Percentiles rank a stretch among this genome's conserved stretches.
These are phyloP conservation scores for Pseudoperonospora humuli DNA, from an alignment of 352 stramenopile genomes.

Conservation along the genomic window DNA sequence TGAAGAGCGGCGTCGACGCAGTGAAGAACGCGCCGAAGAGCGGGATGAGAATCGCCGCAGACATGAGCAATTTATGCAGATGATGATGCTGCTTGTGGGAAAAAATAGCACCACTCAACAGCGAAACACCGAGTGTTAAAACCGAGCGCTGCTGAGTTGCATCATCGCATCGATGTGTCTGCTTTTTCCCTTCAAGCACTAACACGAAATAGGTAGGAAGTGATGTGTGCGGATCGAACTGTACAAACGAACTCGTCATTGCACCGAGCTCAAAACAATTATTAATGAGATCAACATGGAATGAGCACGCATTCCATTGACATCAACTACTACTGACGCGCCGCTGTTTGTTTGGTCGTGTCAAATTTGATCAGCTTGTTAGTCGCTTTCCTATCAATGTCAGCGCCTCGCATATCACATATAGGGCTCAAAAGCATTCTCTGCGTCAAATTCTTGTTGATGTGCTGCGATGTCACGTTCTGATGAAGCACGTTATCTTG, in stretches of 20 bases:
- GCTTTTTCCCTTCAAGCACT: constrained; percentile 32
- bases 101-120: constrained; percentile 15
- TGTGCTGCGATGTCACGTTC: too few species aligned
- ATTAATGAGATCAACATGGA: constrained; percentile 26
- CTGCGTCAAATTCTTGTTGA: too few species aligned
- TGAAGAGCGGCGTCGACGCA: constrained; percentile 21
- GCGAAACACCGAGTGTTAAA: constrained; percentile 12
- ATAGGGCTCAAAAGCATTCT: too few species aligned
- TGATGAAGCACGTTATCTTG: too few species aligned
- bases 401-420: too few species aligned
- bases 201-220: constrained; percentile 17
- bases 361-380: too few species aligned
- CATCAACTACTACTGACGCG: neutral
- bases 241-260: constrained; percentile 20
- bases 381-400: too few species aligned
- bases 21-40: constrained; percentile 26
- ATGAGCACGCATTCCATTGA: constrained; percentile 1
- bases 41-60: constrained; percentile 26
- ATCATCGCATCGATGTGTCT: constrained; percentile 5
- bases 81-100: constrained; percentile 28
- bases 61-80: constrained; percentile 36
- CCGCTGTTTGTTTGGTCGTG: too few species aligned
- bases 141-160: constrained; percentile 1
- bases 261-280: constrained; percentile 77
- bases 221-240: constrained; percentile 24